Percentiles rank a stretch among this genome's conserved stretches.
Evolutionary conservation across 176 grass and related monocot species (phyloP).

Genomic region (Poa annua): DNA sequence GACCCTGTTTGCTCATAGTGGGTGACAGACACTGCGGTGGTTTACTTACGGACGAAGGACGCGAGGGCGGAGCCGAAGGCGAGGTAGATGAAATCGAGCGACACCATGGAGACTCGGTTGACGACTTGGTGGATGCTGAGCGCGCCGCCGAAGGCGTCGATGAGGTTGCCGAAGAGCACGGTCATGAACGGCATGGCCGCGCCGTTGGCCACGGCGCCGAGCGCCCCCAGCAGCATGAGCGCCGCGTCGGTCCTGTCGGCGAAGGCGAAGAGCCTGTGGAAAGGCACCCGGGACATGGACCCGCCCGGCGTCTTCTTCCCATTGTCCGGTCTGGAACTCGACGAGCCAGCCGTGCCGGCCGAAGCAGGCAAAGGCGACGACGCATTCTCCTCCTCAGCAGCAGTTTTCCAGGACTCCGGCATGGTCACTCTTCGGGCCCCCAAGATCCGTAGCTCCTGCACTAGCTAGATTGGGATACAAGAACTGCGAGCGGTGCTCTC

Average conservation of each 20-base stretch:
- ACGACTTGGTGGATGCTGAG: slow-evolving; percentile 61
- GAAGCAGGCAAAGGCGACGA: neutral
- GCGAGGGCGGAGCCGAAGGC: slow-evolving; percentile 72
- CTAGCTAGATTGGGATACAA: slow-evolving; percentile 16
- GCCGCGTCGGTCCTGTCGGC: slow-evolving; percentile 72
- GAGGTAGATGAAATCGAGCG: slow-evolving; percentile 87
- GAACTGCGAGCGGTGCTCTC: slow-evolving; percentile 14
- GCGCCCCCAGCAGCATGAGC: slow-evolving; percentile 73
- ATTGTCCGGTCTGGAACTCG: neutral
- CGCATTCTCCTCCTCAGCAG: slow-evolving; percentile 41
- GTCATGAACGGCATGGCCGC: slow-evolving; percentile 91
- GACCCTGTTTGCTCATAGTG: neutral
- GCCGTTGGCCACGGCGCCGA: slow-evolving; percentile 83
- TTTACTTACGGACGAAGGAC: slow-evolving; percentile 87
- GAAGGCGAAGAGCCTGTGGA: slow-evolving; percentile 89
- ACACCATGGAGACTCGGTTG: slow-evolving; percentile 71
- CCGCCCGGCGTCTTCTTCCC: neutral
- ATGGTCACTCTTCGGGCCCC: neutral
- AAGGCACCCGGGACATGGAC: slow-evolving; percentile 54
- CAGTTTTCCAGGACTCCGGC: slow-evolving; percentile 50
- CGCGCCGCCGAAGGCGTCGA: slow-evolving; percentile 86
- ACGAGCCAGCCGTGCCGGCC: neutral
- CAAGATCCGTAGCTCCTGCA: slow-evolving; percentile 32
- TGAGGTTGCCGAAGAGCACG: slow-evolving; percentile 81
- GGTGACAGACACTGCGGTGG: neutral